These are phyloP conservation scores for Mallotus nudiflorus DNA, from an alignment of 345 rosid species.

Conservation along the genomic window DNA sequence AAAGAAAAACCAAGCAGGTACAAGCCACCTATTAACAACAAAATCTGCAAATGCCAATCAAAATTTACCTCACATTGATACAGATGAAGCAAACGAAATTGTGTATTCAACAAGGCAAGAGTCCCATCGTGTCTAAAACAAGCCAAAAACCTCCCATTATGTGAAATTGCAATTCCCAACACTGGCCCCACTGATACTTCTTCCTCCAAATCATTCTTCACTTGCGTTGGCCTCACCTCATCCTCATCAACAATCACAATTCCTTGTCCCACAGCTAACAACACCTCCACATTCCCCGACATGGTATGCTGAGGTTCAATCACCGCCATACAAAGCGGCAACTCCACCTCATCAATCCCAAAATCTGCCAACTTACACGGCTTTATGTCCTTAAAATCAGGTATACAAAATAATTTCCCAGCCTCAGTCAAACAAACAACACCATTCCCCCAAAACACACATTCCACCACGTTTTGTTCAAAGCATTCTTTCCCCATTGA, in stretches of 20 bases:
- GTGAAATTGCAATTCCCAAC: constrained; percentile 81
- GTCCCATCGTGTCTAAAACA: constrained; percentile 86
- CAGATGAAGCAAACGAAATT: constrained; percentile 48
- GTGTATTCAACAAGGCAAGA: constrained; percentile 63
- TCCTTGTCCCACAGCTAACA: constrained; percentile 61
- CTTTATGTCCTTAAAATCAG: constrained; percentile 68
- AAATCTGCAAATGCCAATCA: too few species aligned
- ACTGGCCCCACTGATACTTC: constrained; percentile 44
- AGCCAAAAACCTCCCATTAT: constrained; percentile 75
- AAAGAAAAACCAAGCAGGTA: too few species aligned
- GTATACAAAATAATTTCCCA: constrained; percentile 57
- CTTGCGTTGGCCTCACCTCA: constrained; percentile 58
- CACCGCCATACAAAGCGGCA: constrained; percentile 68
- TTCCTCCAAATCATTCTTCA: constrained; percentile 19
- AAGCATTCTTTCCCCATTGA: constrained; percentile 83
- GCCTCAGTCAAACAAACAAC: constrained; percentile 86
- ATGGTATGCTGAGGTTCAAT: constrained; percentile 89
- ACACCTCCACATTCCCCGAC: constrained; percentile 81
- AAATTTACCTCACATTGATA: constrained; percentile 82
- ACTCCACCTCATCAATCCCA: constrained; percentile 41
- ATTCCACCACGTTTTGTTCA: constrained; percentile 89
- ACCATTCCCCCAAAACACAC: constrained; percentile 89
- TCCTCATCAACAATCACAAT: constrained; percentile 78
- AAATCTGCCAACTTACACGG: constrained; percentile 62
- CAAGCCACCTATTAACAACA: too few species aligned